Evolutionary conservation across 345 rosid species (phyloP), one percentile per base, ranked within the genome.

Genomic region (Turritis glabra): DNA sequence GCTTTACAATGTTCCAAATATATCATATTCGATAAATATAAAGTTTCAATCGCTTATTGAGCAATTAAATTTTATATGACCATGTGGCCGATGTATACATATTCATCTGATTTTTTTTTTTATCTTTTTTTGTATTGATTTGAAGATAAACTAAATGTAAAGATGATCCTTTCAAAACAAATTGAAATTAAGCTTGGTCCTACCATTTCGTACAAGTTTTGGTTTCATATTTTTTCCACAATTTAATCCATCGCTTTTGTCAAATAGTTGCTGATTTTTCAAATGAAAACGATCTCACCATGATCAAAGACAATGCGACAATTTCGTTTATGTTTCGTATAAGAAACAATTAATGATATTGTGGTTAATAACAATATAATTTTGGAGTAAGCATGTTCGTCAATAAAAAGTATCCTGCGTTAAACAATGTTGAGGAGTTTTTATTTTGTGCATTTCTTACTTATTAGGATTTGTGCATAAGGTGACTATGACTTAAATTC

Each of bases 171-270:
- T 69, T 40, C 25, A 44, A 44, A 13, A 17, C 4, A 35, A 15
- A 40, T 51, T 65, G 58, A 64, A 64, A 44, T 22, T 17, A 55
- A 12, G 23, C 46, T 41, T 65, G 78, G 73, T 58, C 78, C 78
- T 67, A 67, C 78, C 67, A 22, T 35, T 73, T 47, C 66, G 30
- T 19, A 67, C 7, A 10, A 37, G 8, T 52, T n/a, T 38, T 53
- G 56, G 55, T 43, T 43, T 10, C 64, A 55, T 54, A 66, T 9
- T 7, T 14, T 23, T 56, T 56, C 51, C 32, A 48, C 18, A 7
- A 67, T 57, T 35, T 37, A 46, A 56, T 50, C 78, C 71, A 46
- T 56, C 58, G 22, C 23, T 46, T 23, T 63, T 54, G 3, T 56
- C 25, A 55, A 66, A 43, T 74, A 65, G 33, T 66, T 47, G 32